These are phyloP conservation scores for Breviolum minutum DNA, from an alignment of 73 alveolate species.

Conservation along the genomic window DNA sequence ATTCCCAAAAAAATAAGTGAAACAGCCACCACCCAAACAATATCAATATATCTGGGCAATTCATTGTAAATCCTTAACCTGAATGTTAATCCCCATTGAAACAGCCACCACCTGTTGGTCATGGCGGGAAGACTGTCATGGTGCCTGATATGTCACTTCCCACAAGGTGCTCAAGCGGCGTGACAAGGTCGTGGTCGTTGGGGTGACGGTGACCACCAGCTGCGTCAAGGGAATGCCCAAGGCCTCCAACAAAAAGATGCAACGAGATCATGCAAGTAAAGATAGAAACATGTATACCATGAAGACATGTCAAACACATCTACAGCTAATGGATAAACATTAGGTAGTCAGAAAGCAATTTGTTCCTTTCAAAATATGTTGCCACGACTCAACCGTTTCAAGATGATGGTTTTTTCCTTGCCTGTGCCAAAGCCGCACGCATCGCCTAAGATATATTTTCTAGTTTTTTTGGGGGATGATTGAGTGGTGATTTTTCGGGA, in stretches of 20 bases:
- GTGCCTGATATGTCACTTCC: slow-evolving; percentile 78
- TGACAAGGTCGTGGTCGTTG: neutral
- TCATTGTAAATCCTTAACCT: too few relatives aligned
- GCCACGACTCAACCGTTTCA: neutral
- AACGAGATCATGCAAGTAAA: neutral
- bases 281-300: neutral
- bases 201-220: slow-evolving; percentile 57
- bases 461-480: neutral
- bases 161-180: slow-evolving; percentile 35
- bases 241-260: neutral
- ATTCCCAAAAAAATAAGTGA: neutral
- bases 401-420: neutral
- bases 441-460: neutral
- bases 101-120: too few relatives aligned
- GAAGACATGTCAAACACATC: neutral
- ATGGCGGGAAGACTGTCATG: too few relatives aligned
- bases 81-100: too few relatives aligned
- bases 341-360: neutral
- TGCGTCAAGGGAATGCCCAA: slow-evolving; percentile 36
- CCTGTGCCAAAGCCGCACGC: slow-evolving; percentile 15
- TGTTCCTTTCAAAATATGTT: too few relatives aligned
- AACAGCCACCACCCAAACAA: too few relatives aligned
- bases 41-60: too few relatives aligned
- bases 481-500: neutral
- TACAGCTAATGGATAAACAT: neutral